Base-by-base conservation (phyloP, 495 filamentous ascomycete genomes). In the Xylaria curta region DNA sequence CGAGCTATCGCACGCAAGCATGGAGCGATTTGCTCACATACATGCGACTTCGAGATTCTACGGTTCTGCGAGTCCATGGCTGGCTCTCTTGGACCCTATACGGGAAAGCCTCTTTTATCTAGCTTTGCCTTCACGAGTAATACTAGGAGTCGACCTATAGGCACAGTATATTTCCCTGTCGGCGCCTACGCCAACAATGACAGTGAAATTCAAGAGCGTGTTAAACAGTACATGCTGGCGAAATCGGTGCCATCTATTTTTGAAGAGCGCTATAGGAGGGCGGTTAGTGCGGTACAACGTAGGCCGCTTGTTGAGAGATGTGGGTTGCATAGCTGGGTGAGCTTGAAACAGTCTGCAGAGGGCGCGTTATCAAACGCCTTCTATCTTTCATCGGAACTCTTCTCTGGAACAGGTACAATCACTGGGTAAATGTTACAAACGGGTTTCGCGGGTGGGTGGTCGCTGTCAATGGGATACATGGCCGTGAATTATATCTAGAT, bases 21-120 rank as follows among this genome's bases (percentile, higher is more conserved):
- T 12, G 60, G 44, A 13, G 38, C 38, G 10, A 44, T 63, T 10
- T 63, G 60, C 60, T 9, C 38, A 4, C 36, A 63, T 24, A 8
- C 38, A 3, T 42, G 38, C 38, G 21, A 10, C 17, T 63, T 42
- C n/a, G 60, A 61, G 59, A 63, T 63, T 7, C 60, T 26, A 26
- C 60, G 60, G 21, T 63, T 63, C 60, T 63, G 60, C 21, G 60
- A 63, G 60, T 42, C 38, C 4, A 63, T 63, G 38, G 38, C 60
- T 15, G 60, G 60, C 21, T 44, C 60, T 10, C 36, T 24, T 28
- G 60, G 60, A 1, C 38, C 60, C 36, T 63, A 63, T 28, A 63
- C 60, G 21, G 10, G n/a, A 8, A 38, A 63, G 1, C 36, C 60
- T 31, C n/a, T 44, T 2, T 0, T 44, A 21, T 63, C 60, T 15